These are phyloP conservation scores for Crithidia mellificae DNA, from an alignment of 208 protist species.

Conservation along the genomic window DNA sequence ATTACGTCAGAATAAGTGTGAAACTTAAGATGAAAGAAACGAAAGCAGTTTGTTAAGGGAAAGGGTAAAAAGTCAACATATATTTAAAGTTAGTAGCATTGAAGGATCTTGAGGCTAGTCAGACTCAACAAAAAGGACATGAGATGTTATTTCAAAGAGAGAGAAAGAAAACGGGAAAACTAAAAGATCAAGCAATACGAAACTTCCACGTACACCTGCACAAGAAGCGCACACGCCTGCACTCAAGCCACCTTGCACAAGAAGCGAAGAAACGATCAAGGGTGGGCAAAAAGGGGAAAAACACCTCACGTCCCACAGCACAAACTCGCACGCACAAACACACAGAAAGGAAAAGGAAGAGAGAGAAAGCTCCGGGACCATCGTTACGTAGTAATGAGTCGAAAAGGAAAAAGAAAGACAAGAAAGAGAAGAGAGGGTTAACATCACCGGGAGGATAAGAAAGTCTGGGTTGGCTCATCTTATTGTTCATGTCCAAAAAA, in stretches of 20 bases:
- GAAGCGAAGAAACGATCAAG: background rate
- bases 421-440: too few species aligned
- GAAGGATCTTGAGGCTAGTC: too few species aligned
- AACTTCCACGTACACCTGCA: background rate
- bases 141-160: background rate
- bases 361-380: too few species aligned
- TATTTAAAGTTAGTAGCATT: background rate
- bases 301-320: background rate
- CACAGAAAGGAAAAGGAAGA: too few species aligned
- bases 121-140: too few species aligned
- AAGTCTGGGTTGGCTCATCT: too few species aligned
- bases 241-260: background rate
- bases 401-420: too few species aligned
- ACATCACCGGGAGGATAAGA: too few species aligned
- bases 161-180: background rate
- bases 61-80: background rate
- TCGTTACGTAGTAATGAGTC: too few species aligned
- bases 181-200: background rate
- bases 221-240: background rate
- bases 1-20: background rate
- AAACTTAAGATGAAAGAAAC: background rate
- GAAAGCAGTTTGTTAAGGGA: background rate
- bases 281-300: background rate
- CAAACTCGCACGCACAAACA: too few species aligned
- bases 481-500: too few species aligned